Evolutionary conservation across 345 rosid species (phyloP).

Genomic region (Dipteronia dyeriana): DNA sequence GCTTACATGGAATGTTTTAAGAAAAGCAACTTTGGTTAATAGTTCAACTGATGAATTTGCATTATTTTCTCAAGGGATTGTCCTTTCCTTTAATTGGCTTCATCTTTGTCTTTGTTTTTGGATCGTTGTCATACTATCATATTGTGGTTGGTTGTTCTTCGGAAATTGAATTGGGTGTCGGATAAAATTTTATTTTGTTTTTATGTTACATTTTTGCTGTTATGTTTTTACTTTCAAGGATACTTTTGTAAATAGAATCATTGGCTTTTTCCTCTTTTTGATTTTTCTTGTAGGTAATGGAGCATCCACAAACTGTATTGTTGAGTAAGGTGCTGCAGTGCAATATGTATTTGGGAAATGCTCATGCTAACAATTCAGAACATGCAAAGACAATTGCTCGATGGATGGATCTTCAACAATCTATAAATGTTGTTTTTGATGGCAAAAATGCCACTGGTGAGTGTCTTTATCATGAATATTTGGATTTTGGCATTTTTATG

Average conservation of each 20-base stretch:
- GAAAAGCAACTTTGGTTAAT: background rate
- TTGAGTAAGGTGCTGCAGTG: constrained; percentile 67
- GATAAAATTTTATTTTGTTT: background rate
- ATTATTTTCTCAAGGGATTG: background rate
- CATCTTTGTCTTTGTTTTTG: background rate
- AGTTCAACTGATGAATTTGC: background rate
- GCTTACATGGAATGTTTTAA: background rate
- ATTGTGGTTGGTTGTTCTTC: background rate
- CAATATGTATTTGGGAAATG: constrained; percentile 70
- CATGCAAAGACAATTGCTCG: constrained; percentile 39
- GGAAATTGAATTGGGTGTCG: background rate
- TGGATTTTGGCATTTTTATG: background rate
- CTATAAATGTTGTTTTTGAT: constrained; percentile 74
- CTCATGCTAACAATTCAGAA: constrained; percentile 41
- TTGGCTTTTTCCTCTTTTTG: constrained; percentile 15
- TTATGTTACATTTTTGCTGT: background rate
- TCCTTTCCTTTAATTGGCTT: background rate
- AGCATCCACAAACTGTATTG: constrained; percentile 83
- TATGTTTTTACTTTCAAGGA: background rate
- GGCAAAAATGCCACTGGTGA: constrained; percentile 77
- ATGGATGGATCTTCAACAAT: constrained; percentile 93
- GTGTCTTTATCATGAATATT: constrained; percentile 12
- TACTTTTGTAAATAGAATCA: background rate
- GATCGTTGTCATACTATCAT: background rate
- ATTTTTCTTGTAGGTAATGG: constrained; percentile 64